Conservation (phyloP, 1,284 basidiomycete genomes). For the Chondrostereum purpureum region DNA sequence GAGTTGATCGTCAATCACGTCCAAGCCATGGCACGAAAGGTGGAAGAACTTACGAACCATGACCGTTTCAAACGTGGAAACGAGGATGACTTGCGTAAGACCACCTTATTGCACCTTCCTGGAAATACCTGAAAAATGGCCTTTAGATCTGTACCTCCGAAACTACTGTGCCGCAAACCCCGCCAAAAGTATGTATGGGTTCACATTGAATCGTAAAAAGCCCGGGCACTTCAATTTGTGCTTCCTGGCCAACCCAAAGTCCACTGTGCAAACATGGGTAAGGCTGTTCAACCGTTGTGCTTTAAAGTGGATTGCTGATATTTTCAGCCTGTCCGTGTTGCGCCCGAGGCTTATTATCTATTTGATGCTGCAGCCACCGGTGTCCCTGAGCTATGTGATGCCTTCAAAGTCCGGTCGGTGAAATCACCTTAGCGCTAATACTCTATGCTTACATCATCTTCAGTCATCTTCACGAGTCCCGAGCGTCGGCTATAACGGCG, state of each 20-base stretch:
- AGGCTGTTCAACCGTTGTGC: conserved; percentile 12
- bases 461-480: conserved; percentile 76
- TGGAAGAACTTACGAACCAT: conserved; percentile 92
- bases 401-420: conserved; percentile 84
- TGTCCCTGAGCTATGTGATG: conserved; percentile 88
- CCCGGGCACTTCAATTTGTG: conserved; percentile 93
- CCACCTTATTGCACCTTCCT: background rate
- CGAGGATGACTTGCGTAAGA: conserved; percentile 86
- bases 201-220: conserved; percentile 83
- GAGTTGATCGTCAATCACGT: conserved; percentile 98
- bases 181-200: conserved; percentile 92
- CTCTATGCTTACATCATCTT: conserved; percentile 5
- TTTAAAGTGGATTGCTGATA: conserved; percentile 9
- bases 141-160: conserved; percentile 85
- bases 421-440: conserved; percentile 10
- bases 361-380: conserved; percentile 85
- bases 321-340: conserved; percentile 76
- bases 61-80: conserved; percentile 92
- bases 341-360: conserved; percentile 86
- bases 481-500: conserved; percentile 48
- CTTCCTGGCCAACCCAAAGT: conserved; percentile 89
- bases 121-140: background rate
- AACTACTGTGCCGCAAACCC: conserved; percentile 92
- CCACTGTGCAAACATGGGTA: conserved; percentile 91
- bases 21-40: conserved; percentile 88